Evolutionary conservation across 345 rosid genomes (phyloP), one percentile per base, ranked within the genome.

Genomic region (Populus euphratica): DNA sequence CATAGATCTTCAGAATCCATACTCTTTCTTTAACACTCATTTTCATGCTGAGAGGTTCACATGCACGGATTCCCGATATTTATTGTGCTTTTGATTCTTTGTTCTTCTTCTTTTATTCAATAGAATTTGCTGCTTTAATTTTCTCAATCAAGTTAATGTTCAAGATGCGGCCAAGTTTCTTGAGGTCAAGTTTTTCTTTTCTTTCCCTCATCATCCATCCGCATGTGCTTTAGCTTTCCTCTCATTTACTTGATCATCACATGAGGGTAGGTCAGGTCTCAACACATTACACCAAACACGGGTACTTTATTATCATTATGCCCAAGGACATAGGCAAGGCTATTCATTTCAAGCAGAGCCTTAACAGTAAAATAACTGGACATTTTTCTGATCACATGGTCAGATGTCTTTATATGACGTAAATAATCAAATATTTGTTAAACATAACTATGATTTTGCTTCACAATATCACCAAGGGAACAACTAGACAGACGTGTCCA

Each of bases 361-460:
- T 7, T 59, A 1, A 29, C 29, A 59, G 64, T 23, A 23, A 23
- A 59, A 25, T n/a, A 23, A 23, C 16, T 4, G 2, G 64, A 59
- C 12, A 59, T 25, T 59, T 63, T 27, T 64, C 7, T 62, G 64
- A 59, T 43, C 54, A 43, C 78, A 63, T 73, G 82, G 54, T 68
- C 65, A 27, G 43, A 56, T 31, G 78, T 79, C 73, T 2, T 73
- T 50, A 47, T 16, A 76, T 47, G 35, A 38, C 72, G 18, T 56
- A 16, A 38, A 74, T 50, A 18, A 64, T 69, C 50, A 72, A 17
- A 63, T 49, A 44, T 61, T n/a, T 16, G 16, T 13, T 39, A 47
- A 25, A 23, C 75, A 69, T 63, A 6, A 50, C 27, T 12, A 78
- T 81, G 52, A 72, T 74, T 50, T 75, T 78, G 63, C 79, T 68